Evolutionary conservation across 257 asterid species (phyloP).

Genomic region (Euphrasia confusa): DNA sequence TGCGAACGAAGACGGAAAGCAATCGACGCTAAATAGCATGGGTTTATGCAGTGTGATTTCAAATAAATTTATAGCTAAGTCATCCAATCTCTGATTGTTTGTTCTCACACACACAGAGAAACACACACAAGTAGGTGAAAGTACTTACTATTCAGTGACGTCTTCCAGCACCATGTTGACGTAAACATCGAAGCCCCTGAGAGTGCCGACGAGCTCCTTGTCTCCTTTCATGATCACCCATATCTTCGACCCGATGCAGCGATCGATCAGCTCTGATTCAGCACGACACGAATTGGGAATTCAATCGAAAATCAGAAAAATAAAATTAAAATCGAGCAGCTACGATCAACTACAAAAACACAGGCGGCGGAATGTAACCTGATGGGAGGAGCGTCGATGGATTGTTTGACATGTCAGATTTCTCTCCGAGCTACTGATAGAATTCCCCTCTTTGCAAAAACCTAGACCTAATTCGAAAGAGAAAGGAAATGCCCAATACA

Average conservation of each 20-base stretch:
- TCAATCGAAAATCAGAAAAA: not conserved
- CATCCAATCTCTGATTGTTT: too few species aligned
- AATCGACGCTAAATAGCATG: too few species aligned
- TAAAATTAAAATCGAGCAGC: not conserved
- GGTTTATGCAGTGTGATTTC: too few species aligned
- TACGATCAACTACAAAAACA: not conserved
- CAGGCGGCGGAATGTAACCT: slow-evolving; percentile 10
- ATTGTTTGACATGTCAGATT: slow-evolving; percentile 28
- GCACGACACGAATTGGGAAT: not conserved
- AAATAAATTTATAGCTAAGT: too few species aligned
- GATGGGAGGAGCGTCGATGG: slow-evolving; percentile 41
- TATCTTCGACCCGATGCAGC: slow-evolving; percentile 41
- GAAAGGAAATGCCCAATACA: too few species aligned
- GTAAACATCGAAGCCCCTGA: slow-evolving; percentile 35
- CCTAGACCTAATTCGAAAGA: too few species aligned
- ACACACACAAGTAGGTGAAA: not conserved
- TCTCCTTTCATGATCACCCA: slow-evolving; percentile 44
- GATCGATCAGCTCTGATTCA: slow-evolving; percentile 33
- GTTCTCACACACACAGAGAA: too few species aligned
- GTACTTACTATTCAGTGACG: slow-evolving; percentile 37
- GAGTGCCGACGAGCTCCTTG: slow-evolving; percentile 39
- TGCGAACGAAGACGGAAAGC: too few species aligned
- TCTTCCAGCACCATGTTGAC: slow-evolving; percentile 42
- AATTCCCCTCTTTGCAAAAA: too few species aligned
- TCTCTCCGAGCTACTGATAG: not conserved